phyloP scores from a whole-genome alignment of 2,329 filamentous ascomycete species.

The Periconia digitata region DNA sequence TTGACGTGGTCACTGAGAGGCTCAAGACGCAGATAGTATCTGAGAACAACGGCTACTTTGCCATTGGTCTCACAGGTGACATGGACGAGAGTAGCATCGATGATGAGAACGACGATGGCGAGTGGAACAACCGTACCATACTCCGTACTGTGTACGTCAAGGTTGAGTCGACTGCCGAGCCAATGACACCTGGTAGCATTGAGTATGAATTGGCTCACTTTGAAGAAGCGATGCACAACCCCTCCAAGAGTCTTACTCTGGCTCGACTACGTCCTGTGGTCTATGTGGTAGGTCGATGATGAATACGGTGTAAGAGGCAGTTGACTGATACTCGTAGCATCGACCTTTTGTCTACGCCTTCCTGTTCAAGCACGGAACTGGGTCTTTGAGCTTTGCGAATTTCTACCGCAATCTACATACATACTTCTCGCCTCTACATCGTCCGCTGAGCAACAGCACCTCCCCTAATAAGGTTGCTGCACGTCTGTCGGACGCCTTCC shows the following conservation, averaged over 20 bases:
- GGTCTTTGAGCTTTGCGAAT: constrained; percentile 50
- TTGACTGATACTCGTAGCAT: constrained; percentile 40
- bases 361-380: constrained; percentile 65
- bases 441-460: constrained; percentile 47
- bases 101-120: constrained; percentile 35
- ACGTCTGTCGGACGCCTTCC: constrained; percentile 43
- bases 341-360: constrained; percentile 78
- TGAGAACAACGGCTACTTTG: constrained; percentile 58
- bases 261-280: constrained; percentile 65
- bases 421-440: constrained; percentile 53
- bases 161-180: constrained; percentile 49
- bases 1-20: constrained; percentile 59
- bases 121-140: constrained; percentile 55
- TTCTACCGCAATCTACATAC: constrained; percentile 56
- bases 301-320: background rate
- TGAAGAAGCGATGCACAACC: constrained; percentile 9
- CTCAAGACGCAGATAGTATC: constrained; percentile 55
- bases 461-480: constrained; percentile 44
- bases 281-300: constrained; percentile 57
- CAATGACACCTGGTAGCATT: constrained; percentile 14
- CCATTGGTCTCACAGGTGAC: constrained; percentile 69
- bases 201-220: constrained; percentile 23
- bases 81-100: constrained; percentile 58
- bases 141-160: constrained; percentile 70
- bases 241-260: constrained; percentile 2